Conservation (phyloP, 768 basidiomycete species). For the Gautieria morchelliformis region DNA sequence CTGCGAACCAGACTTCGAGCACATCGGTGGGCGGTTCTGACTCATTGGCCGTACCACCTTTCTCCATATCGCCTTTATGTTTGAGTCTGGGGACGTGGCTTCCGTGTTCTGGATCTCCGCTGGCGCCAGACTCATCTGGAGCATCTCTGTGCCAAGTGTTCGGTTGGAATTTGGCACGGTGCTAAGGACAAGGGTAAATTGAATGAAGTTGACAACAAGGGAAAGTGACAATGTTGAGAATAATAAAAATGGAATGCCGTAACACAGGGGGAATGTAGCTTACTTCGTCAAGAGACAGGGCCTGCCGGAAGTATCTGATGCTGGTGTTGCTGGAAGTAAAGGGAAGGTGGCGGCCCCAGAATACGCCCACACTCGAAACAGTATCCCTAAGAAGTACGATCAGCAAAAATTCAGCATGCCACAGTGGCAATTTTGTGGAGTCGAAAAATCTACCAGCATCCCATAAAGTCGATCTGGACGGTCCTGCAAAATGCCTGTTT, state of each 20-base stretch:
- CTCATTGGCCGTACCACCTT: neutral
- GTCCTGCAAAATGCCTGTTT: slow-evolving; percentile 59
- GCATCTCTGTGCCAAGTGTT: slow-evolving; percentile 47
- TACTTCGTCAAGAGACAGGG: slow-evolving; percentile 70
- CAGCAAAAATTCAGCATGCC: neutral
- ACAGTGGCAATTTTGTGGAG: slow-evolving; percentile 1
- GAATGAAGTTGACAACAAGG: too few relatives aligned
- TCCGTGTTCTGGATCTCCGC: slow-evolving; percentile 17
- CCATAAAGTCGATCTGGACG: slow-evolving; percentile 71
- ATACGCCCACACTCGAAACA: slow-evolving; percentile 62
- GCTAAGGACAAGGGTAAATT: slow-evolving; percentile 26
- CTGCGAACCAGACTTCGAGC: slow-evolving; percentile 74
- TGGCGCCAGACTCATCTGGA: slow-evolving; percentile 18
- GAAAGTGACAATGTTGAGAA: neutral
- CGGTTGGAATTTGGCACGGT: slow-evolving; percentile 55
- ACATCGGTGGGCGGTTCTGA: slow-evolving; percentile 34
- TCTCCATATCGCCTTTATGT: neutral
- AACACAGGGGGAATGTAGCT: slow-evolving; percentile 12
- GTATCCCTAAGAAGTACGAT: slow-evolving; percentile 48
- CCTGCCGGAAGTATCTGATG: slow-evolving; percentile 69
- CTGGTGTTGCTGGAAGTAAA: slow-evolving; percentile 54
- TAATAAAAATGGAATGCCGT: slow-evolving; percentile 7
- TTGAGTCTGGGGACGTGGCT: neutral
- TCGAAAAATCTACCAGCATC: slow-evolving; percentile 49
- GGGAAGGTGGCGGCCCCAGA: slow-evolving; percentile 52